Evolutionary conservation across 2,329 filamentous ascomycete genomes (phyloP).

Genomic region (Macrophomina tecta): DNA sequence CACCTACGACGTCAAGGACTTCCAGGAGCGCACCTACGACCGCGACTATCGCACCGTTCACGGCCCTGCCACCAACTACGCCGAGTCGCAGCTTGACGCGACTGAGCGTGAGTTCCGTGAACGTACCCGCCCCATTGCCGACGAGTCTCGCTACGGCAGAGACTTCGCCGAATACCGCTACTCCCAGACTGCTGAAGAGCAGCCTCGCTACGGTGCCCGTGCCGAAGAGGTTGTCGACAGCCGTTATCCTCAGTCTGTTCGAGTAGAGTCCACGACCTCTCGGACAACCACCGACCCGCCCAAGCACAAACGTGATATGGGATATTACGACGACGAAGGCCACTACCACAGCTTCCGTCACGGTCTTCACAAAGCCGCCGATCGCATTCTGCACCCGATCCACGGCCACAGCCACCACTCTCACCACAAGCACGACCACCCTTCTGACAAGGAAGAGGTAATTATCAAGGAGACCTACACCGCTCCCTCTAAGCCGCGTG

Average conservation of each 20-base stretch:
- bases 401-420: slow-evolving; percentile 58
- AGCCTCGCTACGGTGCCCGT: slow-evolving; percentile 44
- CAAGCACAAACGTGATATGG: slow-evolving; percentile 68
- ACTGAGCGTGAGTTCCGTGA: slow-evolving; percentile 70
- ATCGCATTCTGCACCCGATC: slow-evolving; percentile 69
- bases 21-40: slow-evolving; percentile 60
- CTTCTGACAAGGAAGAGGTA: slow-evolving; percentile 52
- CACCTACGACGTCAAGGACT: slow-evolving; percentile 47
- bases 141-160: slow-evolving; percentile 37
- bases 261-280: slow-evolving; percentile 53
- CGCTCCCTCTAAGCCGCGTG: slow-evolving; percentile 39
- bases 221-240: slow-evolving; percentile 46
- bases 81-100: slow-evolving; percentile 64
- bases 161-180: slow-evolving; percentile 35
- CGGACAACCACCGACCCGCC: slow-evolving; percentile 60
- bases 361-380: slow-evolving; percentile 70
- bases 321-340: slow-evolving; percentile 81
- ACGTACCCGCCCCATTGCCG: slow-evolving; percentile 61
- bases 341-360: slow-evolving; percentile 77
- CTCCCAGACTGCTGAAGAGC: slow-evolving; percentile 24
- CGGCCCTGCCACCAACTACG: slow-evolving; percentile 54
- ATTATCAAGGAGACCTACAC: slow-evolving; percentile 53
- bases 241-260: slow-evolving; percentile 54
- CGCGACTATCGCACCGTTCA: slow-evolving; percentile 55
- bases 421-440: slow-evolving; percentile 53